phyloP scores from a whole-genome alignment of 2,329 filamentous ascomycete genomes.

The Claviceps capensis region DNA sequence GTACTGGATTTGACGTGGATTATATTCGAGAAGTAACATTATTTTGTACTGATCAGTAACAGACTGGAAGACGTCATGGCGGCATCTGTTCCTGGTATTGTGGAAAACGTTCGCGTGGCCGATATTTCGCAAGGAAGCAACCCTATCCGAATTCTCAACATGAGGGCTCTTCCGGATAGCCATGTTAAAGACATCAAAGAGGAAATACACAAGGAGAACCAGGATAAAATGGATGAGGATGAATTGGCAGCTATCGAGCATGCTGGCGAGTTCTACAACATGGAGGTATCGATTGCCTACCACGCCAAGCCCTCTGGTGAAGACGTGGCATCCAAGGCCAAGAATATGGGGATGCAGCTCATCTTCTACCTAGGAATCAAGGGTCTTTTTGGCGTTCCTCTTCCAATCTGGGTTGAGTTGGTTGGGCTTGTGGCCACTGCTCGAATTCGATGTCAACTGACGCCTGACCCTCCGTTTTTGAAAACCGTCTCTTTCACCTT shows the following conservation, averaged over 20 bases:
- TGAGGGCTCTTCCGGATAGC: constrained; percentile 66
- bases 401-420: constrained; percentile 84
- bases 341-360: constrained; percentile 95
- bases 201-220: constrained; percentile 64
- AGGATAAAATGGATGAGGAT: constrained; percentile 70
- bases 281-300: constrained; percentile 83
- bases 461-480: constrained; percentile 81
- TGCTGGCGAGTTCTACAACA: constrained; percentile 83
- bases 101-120: constrained; percentile 89
- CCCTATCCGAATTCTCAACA: constrained; percentile 73
- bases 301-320: constrained; percentile 64
- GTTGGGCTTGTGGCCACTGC: constrained; percentile 81
- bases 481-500: constrained; percentile 87
- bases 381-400: constrained; percentile 75
- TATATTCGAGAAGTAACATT: not conserved
- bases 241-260: constrained; percentile 82
- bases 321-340: constrained; percentile 64
- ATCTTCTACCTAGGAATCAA: constrained; percentile 88
- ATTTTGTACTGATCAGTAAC: not conserved
- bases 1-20: constrained; percentile 6
- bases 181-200: constrained; percentile 74
- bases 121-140: constrained; percentile 93
- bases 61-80: constrained; percentile 74
- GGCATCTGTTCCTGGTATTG: constrained; percentile 76
- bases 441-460: constrained; percentile 68